These are phyloP conservation scores for Cordyceps tenuipes DNA, from an alignment of 2,329 filamentous ascomycete species.

Conservation along the genomic window DNA sequence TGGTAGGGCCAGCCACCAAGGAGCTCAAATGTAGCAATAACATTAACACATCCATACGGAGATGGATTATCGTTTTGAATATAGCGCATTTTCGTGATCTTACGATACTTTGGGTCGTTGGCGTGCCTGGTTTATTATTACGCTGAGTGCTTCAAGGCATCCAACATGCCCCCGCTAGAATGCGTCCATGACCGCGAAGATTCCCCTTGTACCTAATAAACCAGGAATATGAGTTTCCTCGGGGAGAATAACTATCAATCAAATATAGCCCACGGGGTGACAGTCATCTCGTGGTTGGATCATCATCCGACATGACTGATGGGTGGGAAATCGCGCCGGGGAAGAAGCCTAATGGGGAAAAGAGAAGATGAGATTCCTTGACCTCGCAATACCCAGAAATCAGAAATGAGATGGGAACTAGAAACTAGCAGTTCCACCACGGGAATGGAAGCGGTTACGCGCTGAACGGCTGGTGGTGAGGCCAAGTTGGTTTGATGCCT, in stretches of 20 bases:
- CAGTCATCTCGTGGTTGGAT: neutral
- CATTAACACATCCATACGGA: neutral
- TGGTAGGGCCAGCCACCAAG: neutral
- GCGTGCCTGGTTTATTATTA: neutral
- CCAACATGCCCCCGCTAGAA: neutral
- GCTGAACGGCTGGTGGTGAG: neutral
- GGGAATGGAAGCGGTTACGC: neutral
- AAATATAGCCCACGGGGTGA: neutral
- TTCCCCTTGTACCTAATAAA: neutral
- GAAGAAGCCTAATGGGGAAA: neutral
- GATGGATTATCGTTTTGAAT: too few relatives aligned
- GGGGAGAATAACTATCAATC: neutral
- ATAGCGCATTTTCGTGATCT: neutral
- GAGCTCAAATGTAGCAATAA: neutral
- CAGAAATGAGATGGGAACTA: neutral
- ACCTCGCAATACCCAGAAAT: neutral
- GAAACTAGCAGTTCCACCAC: neutral
- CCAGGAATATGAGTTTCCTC: neutral
- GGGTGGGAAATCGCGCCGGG: neutral
- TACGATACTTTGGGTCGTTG: neutral
- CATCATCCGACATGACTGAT: neutral
- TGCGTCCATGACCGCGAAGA: neutral
- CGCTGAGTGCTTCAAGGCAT: neutral
- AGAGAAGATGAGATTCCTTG: neutral
- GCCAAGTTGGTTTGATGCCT: neutral